Base-by-base conservation (phyloP, 768 basidiomycete species). In the Cubamyces lactineus region DNA sequence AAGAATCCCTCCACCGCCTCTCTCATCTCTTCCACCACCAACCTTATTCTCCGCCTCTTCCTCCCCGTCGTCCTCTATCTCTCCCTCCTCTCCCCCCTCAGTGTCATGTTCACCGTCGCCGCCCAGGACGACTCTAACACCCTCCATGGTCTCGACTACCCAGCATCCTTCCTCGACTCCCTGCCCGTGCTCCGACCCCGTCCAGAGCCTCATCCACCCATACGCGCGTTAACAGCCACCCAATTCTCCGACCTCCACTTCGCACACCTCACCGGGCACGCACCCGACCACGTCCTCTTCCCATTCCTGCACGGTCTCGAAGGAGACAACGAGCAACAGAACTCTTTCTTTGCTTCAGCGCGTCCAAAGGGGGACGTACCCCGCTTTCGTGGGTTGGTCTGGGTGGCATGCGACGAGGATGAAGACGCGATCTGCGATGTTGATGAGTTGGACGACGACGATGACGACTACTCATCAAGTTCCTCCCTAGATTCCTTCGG, bases 291-390 rank as follows among this genome's bases (percentile, higher is more conserved):
- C 42, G 82, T 88, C 67, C 84, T 95, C 59, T 96, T 96, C 72
- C 94, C 94, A 0, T 96, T 94, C 76, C 77, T 94, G 16, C 94
- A 95, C 69, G 91, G 93, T 46, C 80, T 95, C 62, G 93, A 95
- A 69, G 88, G 91, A 65, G 82, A 87, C 61, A 92, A 93, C 70
- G 75, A 83, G 16, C 86, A 87, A 0, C 93, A 94, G 76, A 92
- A 90, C 69, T 79, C 82, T 21, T 95, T 95, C 80, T 96, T 96
- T 71, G 80, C 84, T 12, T 70, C 80, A 11, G 56, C 59, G n/a
- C 58, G 64, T 50, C 61, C 53, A 8, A 58, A 53, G 58, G 63
- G 65, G 30, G 47, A 70, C 57, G 74, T 79, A 1, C 81, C 80
- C 12, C 69, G 71, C 23, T 72, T 70, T 67, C 70, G 92, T n/a